Conservation (phyloP, 768 basidiomycete species). For the Suillus lakei region DNA sequence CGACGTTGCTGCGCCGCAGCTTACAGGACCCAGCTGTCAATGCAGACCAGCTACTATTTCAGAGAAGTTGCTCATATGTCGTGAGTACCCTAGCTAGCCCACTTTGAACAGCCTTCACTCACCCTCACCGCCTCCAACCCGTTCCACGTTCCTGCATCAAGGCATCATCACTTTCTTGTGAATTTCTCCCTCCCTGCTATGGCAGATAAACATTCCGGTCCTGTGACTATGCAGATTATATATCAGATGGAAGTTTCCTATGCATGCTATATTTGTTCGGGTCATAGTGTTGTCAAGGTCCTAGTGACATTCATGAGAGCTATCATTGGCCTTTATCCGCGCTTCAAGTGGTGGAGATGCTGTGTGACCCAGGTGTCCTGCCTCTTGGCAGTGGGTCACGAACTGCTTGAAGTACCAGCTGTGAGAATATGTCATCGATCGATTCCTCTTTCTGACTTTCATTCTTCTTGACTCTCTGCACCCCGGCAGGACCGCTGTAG, state of each 20-base stretch:
- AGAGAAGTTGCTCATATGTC: not conserved
- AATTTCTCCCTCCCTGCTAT: not conserved
- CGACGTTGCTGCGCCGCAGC: not conserved
- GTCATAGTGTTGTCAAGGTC: not conserved
- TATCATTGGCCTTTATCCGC: conserved; percentile 8
- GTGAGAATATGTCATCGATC: not conserved
- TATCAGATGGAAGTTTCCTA: conserved; percentile 3
- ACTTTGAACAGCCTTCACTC: not conserved
- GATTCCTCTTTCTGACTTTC: conserved; percentile 27
- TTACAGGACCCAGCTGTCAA: not conserved
- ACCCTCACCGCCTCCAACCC: not conserved
- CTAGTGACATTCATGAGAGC: conserved; percentile 1
- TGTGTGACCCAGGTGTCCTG: conserved; percentile 1
- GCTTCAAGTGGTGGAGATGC: not conserved
- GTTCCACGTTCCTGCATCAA: too few relatives aligned
- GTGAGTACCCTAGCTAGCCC: not conserved
- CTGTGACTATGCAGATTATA: not conserved
- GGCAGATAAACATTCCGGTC: not conserved
- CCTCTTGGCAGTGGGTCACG: not conserved
- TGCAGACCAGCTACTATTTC: not conserved
- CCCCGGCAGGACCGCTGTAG: conserved; percentile 42
- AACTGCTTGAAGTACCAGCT: not conserved
- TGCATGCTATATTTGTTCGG: not conserved
- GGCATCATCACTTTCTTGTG: not conserved
- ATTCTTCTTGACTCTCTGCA: conserved; percentile 27